Conservation (phyloP, 2,329 filamentous ascomycete genomes). For the Escovopsis sp. region DNA sequence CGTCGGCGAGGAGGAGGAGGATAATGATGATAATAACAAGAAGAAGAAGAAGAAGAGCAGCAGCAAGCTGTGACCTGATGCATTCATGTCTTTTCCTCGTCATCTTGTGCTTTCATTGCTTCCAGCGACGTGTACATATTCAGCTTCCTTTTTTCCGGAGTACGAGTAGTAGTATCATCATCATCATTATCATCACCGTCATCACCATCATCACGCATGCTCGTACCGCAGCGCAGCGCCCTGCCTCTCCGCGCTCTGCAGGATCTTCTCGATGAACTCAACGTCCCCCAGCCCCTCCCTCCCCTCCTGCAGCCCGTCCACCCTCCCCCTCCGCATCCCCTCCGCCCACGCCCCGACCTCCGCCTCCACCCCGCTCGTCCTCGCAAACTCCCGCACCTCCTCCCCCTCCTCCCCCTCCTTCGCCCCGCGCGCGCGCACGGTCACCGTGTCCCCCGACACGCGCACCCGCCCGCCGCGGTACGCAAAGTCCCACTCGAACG, state of each 20-base stretch:
- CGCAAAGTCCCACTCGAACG: conserved; percentile 40
- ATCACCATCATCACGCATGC: no score
- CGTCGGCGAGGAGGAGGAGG: neutral
- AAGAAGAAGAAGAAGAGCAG: no score
- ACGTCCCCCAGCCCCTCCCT: conserved; percentile 47
- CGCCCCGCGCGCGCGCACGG: conserved; percentile 20
- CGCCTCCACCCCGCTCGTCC: conserved; percentile 38
- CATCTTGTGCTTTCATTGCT: neutral
- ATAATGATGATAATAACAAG: no score
- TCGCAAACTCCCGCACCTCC: conserved; percentile 28
- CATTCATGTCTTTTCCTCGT: neutral
- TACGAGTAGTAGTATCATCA: no score
- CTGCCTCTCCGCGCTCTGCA: conserved; percentile 30
- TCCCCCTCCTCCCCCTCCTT: conserved; percentile 14
- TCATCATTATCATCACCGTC: no score
- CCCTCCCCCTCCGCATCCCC: conserved; percentile 30
- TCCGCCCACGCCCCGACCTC: conserved; percentile 49
- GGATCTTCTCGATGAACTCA: conserved; percentile 40
- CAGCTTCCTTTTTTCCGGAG: no score
- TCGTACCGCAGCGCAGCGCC: conserved; percentile 26
- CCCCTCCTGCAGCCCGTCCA: conserved; percentile 36
- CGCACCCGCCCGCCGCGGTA: conserved; percentile 43
- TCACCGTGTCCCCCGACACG: conserved; percentile 29
- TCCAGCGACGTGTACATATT: no score
- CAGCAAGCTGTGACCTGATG: conserved; percentile 7